phyloP scores from a whole-genome alignment of 345 rosid genomes.

The Cardiospermum halicacabum region DNA sequence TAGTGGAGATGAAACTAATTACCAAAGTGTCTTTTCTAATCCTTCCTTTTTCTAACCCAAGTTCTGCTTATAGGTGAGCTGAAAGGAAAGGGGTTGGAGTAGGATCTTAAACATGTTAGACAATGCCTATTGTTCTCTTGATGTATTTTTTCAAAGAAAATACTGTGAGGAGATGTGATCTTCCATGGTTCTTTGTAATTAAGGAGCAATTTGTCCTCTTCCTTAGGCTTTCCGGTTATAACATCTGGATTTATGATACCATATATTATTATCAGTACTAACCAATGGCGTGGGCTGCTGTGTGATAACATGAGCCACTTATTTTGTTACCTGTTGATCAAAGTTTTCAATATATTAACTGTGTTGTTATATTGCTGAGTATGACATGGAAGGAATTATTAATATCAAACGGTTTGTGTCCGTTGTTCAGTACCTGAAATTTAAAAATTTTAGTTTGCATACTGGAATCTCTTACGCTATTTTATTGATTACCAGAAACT shows the following conservation, averaged over 20 bases:
- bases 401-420: background rate
- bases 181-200: background rate
- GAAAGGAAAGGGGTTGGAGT: background rate
- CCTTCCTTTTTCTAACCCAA: no score
- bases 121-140: background rate
- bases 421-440: background rate
- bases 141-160: conserved; percentile 1
- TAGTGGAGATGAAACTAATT: background rate
- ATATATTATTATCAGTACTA: no score
- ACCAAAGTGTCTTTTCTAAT: background rate
- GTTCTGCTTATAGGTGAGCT: background rate
- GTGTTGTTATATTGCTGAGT: background rate
- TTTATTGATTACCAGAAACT: background rate
- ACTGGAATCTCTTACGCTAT: background rate
- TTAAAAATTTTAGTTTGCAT: background rate
- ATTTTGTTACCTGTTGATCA: background rate
- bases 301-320: background rate
- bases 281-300: no score
- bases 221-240: background rate
- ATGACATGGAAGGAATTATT: background rate
- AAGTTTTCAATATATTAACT: no score
- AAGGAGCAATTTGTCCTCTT: no score
- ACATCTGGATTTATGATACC: background rate
- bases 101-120: background rate
- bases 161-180: background rate